phyloP scores from a whole-genome alignment of 192 early-diverging fungal species.

The Cetraspora pellucida region DNA sequence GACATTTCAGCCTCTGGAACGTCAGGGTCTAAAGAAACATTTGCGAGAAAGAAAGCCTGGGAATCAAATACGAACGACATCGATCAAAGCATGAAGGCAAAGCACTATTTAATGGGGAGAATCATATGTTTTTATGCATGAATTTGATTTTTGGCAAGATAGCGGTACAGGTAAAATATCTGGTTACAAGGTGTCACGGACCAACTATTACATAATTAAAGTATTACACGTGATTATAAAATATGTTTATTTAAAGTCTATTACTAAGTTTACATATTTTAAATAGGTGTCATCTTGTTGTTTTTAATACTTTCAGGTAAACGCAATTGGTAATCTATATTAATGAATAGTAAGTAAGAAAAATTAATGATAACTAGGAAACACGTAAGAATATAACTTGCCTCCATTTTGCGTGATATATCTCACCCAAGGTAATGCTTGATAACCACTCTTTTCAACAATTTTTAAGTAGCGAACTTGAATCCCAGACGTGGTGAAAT shows the following conservation, averaged over 20 bases:
- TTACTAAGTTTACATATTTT: conserved; percentile 8
- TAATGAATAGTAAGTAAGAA: conserved; percentile 7
- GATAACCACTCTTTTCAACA: conserved; percentile 87
- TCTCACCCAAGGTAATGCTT: conserved; percentile 86
- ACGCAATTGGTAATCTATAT: conserved; percentile 88
- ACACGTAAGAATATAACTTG: conserved; percentile 31
- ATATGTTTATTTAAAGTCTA: no score
- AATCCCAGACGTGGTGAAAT: conserved; percentile 88
- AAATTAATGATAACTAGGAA: conserved; percentile 60
- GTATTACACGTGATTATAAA: no score
- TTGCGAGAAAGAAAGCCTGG: conserved; percentile 6
- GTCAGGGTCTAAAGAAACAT: background rate
- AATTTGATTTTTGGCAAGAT: no score
- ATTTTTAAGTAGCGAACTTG: conserved; percentile 91
- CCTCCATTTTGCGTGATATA: conserved; percentile 88
- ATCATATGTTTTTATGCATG: no score
- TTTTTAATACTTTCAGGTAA: conserved; percentile 85
- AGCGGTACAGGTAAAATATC: no score
- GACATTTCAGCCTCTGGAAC: background rate
- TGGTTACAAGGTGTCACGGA: no score
- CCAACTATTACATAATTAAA: no score
- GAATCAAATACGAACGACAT: background rate
- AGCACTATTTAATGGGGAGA: no score
- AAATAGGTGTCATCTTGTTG: conserved; percentile 70
- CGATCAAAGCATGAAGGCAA: background rate